A percentile compares a stretch with the other conserved stretches of the same genome.
These are phyloP conservation scores for Microbotryomycetes sp. DNA, from an alignment of 1,284 basidiomycete genomes.

Conservation along the genomic window DNA sequence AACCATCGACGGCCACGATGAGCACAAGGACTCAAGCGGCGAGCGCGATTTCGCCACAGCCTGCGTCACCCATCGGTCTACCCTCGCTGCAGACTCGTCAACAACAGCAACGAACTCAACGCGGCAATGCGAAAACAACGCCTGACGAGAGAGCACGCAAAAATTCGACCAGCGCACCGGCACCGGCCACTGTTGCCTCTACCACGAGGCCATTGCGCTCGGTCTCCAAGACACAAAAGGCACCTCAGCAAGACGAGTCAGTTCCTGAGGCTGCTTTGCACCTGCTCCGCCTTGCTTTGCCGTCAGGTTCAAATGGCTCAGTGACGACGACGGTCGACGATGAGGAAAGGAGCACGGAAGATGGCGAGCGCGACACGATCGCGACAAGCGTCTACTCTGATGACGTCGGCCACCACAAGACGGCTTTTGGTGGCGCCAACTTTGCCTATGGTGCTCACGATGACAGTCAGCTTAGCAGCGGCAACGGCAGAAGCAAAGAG, in stretches of 20 bases:
- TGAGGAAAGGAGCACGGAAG: constrained; percentile 18
- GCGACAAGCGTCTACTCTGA: constrained; percentile 28
- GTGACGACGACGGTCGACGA: constrained; percentile 14
- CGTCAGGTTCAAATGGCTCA: constrained; percentile 5
- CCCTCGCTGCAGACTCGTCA: not conserved
- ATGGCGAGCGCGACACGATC: constrained; percentile 28
- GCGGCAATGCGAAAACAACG: constrained; percentile 3
- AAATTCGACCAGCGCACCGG: not conserved
- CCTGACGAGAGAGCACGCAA: not conserved
- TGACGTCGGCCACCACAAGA: constrained; percentile 9
- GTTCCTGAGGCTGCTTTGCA: constrained; percentile 30
- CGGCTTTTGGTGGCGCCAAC: not conserved
- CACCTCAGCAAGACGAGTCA: constrained; percentile 14
- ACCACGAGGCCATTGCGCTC: too few relatives aligned
- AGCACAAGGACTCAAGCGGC: not conserved
- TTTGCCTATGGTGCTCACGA: not conserved
- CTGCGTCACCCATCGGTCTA: not conserved
- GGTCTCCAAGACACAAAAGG: constrained; percentile 8
- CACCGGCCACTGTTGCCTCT: not conserved
- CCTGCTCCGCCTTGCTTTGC: constrained; percentile 27
- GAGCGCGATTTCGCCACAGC: not conserved
- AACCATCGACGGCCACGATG: not conserved
- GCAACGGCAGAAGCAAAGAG: too few relatives aligned
- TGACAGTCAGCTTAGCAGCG: not conserved
- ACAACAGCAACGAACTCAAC: not conserved